phyloP scores from a whole-genome alignment of 1,284 basidiomycete species.

The Boletellus sp. region DNA sequence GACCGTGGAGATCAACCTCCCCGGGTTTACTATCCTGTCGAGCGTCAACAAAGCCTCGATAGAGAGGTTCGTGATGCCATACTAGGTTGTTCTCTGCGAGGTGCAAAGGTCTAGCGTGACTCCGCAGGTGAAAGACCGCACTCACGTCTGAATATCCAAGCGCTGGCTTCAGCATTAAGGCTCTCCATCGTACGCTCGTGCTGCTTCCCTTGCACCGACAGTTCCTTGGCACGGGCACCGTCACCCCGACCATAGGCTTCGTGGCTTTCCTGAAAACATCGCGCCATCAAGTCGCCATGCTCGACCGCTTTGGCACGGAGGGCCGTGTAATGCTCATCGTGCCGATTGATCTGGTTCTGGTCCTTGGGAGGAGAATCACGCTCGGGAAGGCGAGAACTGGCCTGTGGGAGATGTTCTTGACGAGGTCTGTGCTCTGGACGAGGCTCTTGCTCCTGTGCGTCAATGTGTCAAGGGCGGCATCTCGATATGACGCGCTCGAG shows the following conservation, averaged over 20 bases:
- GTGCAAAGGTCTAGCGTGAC: background rate
- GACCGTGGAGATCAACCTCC: conserved; percentile 86
- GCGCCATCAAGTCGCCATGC: conserved; percentile 74
- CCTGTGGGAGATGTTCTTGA: conserved; percentile 13
- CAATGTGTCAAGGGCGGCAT: conserved; percentile 2
- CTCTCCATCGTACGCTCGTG: conserved; percentile 80
- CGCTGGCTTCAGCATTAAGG: conserved; percentile 81
- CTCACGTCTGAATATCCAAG: conserved; percentile 85
- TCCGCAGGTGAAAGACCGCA: background rate
- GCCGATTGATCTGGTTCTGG: conserved; percentile 63
- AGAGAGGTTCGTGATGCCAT: background rate
- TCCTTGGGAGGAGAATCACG: conserved; percentile 39
- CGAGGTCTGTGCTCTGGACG: conserved; percentile 9
- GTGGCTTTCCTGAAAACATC: conserved; percentile 62
- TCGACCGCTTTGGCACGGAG: conserved; percentile 72
- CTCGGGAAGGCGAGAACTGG: background rate
- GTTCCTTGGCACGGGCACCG: conserved; percentile 77
- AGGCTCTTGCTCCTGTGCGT: conserved; percentile 18
- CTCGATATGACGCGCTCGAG: conserved; percentile 4
- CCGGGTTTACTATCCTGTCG: conserved; percentile 64
- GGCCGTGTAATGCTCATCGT: conserved; percentile 63
- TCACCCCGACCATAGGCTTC: conserved; percentile 70
- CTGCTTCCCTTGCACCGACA: conserved; percentile 80
- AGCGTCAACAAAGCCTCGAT: background rate
- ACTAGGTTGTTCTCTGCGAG: conserved; percentile 79